These are phyloP conservation scores for Hypoxylon intermedium DNA, from an alignment of 495 filamentous ascomycete genomes.

Conservation along the genomic window DNA sequence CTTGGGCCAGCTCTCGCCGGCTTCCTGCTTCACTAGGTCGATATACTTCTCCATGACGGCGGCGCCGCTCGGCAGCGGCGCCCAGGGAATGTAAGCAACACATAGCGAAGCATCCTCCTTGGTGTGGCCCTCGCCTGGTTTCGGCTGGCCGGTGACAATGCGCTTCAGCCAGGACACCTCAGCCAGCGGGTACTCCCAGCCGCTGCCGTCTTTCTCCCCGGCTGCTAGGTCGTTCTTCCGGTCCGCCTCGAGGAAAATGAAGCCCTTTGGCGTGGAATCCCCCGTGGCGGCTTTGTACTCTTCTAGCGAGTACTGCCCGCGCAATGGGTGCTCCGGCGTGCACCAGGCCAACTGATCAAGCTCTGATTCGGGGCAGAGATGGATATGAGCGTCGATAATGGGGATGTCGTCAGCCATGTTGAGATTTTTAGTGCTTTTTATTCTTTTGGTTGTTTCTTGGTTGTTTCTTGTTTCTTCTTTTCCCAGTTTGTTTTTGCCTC, in stretches of 20 bases:
- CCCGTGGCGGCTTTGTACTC: slow-evolving; percentile 60
- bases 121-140: slow-evolving; percentile 65
- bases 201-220: slow-evolving; percentile 53
- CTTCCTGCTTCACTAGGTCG: slow-evolving; percentile 54
- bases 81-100: slow-evolving; percentile 78
- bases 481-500: too few relatives aligned
- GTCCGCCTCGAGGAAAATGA: slow-evolving; percentile 84
- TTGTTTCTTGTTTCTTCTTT: slow-evolving; percentile 1
- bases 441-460: neutral
- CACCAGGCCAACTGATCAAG: slow-evolving; percentile 69
- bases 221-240: slow-evolving; percentile 65
- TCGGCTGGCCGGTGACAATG: slow-evolving; percentile 65
- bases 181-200: slow-evolving; percentile 63
- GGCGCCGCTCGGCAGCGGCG: slow-evolving; percentile 70
- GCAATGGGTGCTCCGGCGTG: slow-evolving; percentile 63
- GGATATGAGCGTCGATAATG: slow-evolving; percentile 86
- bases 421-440: neutral
- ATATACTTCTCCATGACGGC: slow-evolving; percentile 60
- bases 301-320: slow-evolving; percentile 65
- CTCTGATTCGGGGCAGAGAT: slow-evolving; percentile 76
- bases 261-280: slow-evolving; percentile 58
- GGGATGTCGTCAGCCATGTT: slow-evolving; percentile 42
- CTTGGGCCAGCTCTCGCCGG: slow-evolving; percentile 56
- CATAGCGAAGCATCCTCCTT: slow-evolving; percentile 59
- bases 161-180: slow-evolving; percentile 72